Evolutionary conservation across 495 filamentous ascomycete genomes (phyloP).

Genomic region (Neurospora sp.): DNA sequence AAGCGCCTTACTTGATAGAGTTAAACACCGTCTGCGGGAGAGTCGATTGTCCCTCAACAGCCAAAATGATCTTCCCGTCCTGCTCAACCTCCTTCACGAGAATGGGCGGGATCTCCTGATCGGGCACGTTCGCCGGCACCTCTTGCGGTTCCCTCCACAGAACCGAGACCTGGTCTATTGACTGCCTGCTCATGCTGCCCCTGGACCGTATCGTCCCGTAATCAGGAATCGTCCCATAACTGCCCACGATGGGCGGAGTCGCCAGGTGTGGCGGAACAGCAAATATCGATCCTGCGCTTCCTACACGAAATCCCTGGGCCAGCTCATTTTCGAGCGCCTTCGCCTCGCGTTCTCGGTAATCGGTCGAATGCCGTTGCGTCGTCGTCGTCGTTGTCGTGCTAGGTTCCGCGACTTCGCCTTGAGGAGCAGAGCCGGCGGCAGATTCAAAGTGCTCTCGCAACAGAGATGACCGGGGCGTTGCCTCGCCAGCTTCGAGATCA

Average conservation of each 20-base stretch:
- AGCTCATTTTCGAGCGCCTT: slow-evolving; percentile 33
- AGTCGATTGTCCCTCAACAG: slow-evolving; percentile 85
- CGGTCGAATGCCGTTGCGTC: slow-evolving; percentile 7
- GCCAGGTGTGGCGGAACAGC: slow-evolving; percentile 51
- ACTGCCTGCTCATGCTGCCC: slow-evolving; percentile 49
- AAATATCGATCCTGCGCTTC: slow-evolving; percentile 44
- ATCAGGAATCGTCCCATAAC: slow-evolving; percentile 52
- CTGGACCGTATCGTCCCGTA: slow-evolving; percentile 65
- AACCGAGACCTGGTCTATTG: slow-evolving; percentile 60
- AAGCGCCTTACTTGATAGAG: slow-evolving; percentile 59
- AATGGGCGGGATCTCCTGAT: slow-evolving; percentile 67
- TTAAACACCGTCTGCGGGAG: slow-evolving; percentile 95
- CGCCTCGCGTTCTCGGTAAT: slow-evolving; percentile 28
- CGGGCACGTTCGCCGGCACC: slow-evolving; percentile 30
- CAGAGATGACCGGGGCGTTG: slow-evolving; percentile 26
- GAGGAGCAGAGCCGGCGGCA: slow-evolving; percentile 12
- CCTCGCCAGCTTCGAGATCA: slow-evolving; percentile 24
- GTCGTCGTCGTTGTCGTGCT: slow-evolving; percentile 8
- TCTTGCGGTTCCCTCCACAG: slow-evolving; percentile 64
- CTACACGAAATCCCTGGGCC: slow-evolving; percentile 20
- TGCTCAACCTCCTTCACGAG: slow-evolving; percentile 81
- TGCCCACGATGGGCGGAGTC: slow-evolving; percentile 54
- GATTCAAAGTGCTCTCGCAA: slow-evolving; percentile 32
- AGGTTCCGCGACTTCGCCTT: slow-evolving; percentile 14
- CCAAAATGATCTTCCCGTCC: slow-evolving; percentile 72